A percentile compares a stretch with the other conserved stretches of the same genome.
Conservation (phyloP, 768 basidiomycete species). For the Neoboletus magnificus region DNA sequence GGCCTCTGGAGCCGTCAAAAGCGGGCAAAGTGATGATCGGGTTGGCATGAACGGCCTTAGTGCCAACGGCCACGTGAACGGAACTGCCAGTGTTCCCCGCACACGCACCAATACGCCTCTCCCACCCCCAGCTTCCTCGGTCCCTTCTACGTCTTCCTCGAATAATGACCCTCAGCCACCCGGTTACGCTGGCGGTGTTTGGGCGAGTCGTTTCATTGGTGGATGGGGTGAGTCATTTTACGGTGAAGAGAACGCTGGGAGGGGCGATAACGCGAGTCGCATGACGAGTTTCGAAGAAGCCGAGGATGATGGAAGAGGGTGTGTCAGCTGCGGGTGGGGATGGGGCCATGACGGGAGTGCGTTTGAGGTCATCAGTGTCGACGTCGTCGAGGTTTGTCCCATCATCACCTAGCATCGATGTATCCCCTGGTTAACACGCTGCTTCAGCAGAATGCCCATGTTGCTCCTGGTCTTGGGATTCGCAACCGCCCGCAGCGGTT, state of each 20-base stretch:
- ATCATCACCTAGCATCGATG: not conserved
- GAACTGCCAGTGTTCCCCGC: slow-evolving; percentile 27
- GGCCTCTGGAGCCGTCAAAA: slow-evolving; percentile 41
- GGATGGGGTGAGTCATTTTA: slow-evolving; percentile 38
- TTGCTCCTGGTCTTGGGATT: slow-evolving; percentile 49
- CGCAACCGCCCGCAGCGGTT: slow-evolving; percentile 67
- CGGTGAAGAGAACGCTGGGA: slow-evolving; percentile 28
- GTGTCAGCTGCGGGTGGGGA: slow-evolving; percentile 76
- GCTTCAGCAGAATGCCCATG: slow-evolving; percentile 49
- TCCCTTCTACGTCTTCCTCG: slow-evolving; percentile 26
- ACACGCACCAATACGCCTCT: slow-evolving; percentile 30
- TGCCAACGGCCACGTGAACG: slow-evolving; percentile 32
- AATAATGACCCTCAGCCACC: slow-evolving; percentile 22
- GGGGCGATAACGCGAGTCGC: slow-evolving; percentile 22
- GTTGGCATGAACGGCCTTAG: slow-evolving; percentile 7
- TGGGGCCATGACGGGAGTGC: slow-evolving; percentile 75
- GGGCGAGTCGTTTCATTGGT: slow-evolving; percentile 41
- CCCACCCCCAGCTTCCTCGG: slow-evolving; percentile 19
- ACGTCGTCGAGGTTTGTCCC: slow-evolving; percentile 58
- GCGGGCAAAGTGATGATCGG: slow-evolving; percentile 24
- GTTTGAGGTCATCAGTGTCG: slow-evolving; percentile 63
- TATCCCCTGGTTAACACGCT: slow-evolving; percentile 2
- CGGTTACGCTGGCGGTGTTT: slow-evolving; percentile 30
- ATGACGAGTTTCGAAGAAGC: slow-evolving; percentile 34
- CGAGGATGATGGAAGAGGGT: slow-evolving; percentile 57